These are phyloP conservation scores for Colletotrichum tabaci DNA, from an alignment of 2,329 filamentous ascomycete genomes.

Conservation along the genomic window DNA sequence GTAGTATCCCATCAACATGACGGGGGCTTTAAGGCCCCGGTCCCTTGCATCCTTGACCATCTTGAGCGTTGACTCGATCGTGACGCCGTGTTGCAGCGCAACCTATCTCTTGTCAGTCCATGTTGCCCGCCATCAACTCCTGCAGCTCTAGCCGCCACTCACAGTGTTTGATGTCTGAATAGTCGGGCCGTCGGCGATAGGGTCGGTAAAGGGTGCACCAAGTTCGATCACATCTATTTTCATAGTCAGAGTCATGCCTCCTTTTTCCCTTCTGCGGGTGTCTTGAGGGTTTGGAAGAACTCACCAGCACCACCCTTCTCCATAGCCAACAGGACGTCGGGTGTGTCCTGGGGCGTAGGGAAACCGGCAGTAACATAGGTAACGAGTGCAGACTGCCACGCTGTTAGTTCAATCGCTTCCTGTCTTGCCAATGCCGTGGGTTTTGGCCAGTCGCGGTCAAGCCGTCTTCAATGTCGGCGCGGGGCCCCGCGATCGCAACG, in stretches of 20 bases:
- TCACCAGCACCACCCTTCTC: conserved; percentile 92
- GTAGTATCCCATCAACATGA: conserved; percentile 99
- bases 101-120: conserved; percentile 54
- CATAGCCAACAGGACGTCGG: conserved; percentile 88
- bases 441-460: conserved; percentile 9
- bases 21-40: conserved; percentile 83
- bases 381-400: conserved; percentile 82
- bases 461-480: background rate
- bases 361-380: conserved; percentile 97
- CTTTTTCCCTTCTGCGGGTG: background rate
- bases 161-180: conserved; percentile 95
- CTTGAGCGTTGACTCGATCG: conserved; percentile 81
- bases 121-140: conserved; percentile 10
- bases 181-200: conserved; percentile 96
- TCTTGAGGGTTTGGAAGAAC: conserved; percentile 47
- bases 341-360: conserved; percentile 85
- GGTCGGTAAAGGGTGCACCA: conserved; percentile 96
- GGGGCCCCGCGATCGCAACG: conserved; percentile 42
- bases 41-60: conserved; percentile 87
- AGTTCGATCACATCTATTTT: conserved; percentile 90
- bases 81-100: conserved; percentile 91
- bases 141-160: conserved; percentile 52
- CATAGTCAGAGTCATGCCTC: conserved; percentile 13
- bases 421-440: background rate
- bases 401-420: conserved; percentile 9